A percentile compares a stretch with the other conserved stretches of the same genome.
These are phyloP conservation scores for Aciculoconidium aculeatum DNA, from an alignment of 805 yeast species.

Conservation along the genomic window DNA sequence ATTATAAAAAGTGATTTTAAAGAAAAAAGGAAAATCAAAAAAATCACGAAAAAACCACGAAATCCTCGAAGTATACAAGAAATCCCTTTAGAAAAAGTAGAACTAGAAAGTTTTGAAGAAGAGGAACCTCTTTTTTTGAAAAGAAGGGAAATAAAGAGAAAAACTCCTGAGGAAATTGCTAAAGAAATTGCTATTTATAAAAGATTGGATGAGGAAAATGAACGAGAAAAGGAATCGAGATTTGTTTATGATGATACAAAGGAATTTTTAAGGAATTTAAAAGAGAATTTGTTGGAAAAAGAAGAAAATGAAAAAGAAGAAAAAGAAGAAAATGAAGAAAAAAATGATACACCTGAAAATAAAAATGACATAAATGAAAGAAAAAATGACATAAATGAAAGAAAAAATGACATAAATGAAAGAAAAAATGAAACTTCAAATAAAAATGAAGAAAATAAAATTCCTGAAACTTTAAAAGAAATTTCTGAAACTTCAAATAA, in stretches of 20 bases:
- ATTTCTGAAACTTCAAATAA: not conserved
- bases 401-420: not conserved
- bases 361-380: not conserved
- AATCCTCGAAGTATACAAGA: too few relatives aligned
- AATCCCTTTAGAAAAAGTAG: too few relatives aligned
- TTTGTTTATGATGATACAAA: slow-evolving; percentile 31
- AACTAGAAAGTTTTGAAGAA: slow-evolving; percentile 24
- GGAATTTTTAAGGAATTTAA: slow-evolving; percentile 26
- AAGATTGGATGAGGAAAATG: slow-evolving; percentile 13
- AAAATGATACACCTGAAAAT: not conserved
- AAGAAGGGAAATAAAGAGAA: slow-evolving; percentile 23
- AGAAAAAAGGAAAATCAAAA: too few relatives aligned
- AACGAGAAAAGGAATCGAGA: slow-evolving; percentile 9
- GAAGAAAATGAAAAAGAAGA: slow-evolving; percentile 18
- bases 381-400: not conserved
- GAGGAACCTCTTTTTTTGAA: slow-evolving; percentile 20
- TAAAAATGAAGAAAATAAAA: too few relatives aligned
- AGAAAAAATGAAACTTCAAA: not conserved
- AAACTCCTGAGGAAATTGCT: slow-evolving; percentile 32
- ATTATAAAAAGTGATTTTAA: too few relatives aligned
- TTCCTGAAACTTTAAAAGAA: not conserved
- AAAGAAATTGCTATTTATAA: slow-evolving; percentile 25
- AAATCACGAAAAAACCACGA: slow-evolving; percentile 24
- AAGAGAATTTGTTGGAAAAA: slow-evolving; percentile 16
- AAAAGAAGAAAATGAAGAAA: slow-evolving; percentile 12